Percentiles rank a stretch among this genome's conserved stretches.
phyloP scores from a whole-genome alignment of 1,139 yeast species.

The Meyerozyma guilliermondii region DNA sequence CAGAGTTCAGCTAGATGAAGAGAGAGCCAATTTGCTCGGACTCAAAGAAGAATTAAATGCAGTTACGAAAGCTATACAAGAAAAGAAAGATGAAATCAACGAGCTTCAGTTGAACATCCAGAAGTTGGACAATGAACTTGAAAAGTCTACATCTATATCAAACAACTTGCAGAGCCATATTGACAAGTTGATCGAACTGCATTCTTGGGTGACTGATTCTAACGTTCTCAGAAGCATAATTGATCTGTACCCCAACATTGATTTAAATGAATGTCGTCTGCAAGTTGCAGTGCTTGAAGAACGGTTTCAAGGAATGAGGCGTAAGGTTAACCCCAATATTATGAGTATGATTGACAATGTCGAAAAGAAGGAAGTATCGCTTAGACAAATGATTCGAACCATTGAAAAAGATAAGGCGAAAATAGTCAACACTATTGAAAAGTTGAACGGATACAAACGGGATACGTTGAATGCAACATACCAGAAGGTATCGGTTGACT shows the following conservation, averaged over 20 bases:
- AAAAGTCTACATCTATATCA: conserved; percentile 46
- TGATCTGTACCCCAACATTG: conserved; percentile 56
- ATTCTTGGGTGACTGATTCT: conserved; percentile 72
- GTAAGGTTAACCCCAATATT: conserved; percentile 82
- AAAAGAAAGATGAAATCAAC: conserved; percentile 47
- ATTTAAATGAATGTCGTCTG: conserved; percentile 57
- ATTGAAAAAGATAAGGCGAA: conserved; percentile 88
- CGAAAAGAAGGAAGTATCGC: conserved; percentile 77
- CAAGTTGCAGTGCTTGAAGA: conserved; percentile 56
- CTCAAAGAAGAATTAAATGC: conserved; percentile 76
- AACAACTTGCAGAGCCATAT: conserved; percentile 39
- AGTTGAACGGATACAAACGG: conserved; percentile 80
- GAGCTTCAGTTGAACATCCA: conserved; percentile 54
- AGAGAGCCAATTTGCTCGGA: conserved; percentile 59
- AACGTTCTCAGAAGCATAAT: conserved; percentile 50
- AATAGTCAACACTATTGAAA: conserved; percentile 83
- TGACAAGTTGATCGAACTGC: conserved; percentile 46
- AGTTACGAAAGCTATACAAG: conserved; percentile 46
- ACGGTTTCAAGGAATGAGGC: conserved; percentile 67
- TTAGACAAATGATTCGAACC: conserved; percentile 77
- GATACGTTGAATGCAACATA: conserved; percentile 81
- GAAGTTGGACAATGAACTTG: conserved; percentile 60
- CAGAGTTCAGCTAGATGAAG: conserved; percentile 50
- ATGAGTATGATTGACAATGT: conserved; percentile 94
- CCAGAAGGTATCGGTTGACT: conserved; percentile 79